These are phyloP conservation scores for Podospora conica DNA, from an alignment of 495 filamentous ascomycete genomes.

Conservation along the genomic window DNA sequence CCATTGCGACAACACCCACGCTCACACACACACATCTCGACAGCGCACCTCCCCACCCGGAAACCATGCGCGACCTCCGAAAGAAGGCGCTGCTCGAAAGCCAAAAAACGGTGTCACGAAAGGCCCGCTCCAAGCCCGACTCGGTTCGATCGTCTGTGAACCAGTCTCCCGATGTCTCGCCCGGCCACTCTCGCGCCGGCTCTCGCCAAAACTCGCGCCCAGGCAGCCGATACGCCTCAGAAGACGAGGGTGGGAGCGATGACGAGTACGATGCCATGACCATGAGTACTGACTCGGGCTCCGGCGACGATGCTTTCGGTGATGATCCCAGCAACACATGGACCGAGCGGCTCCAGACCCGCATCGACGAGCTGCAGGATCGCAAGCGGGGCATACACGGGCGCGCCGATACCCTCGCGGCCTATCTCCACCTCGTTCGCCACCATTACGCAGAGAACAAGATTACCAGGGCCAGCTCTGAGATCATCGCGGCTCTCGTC, in stretches of 20 bases:
- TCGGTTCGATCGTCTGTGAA: slow-evolving; percentile 53
- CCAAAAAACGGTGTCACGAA: slow-evolving; percentile 88
- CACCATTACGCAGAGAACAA: slow-evolving; percentile 66
- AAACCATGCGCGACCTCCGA: slow-evolving; percentile 67
- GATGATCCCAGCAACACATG: slow-evolving; percentile 50
- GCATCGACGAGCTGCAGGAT: slow-evolving; percentile 77
- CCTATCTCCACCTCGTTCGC: slow-evolving; percentile 67
- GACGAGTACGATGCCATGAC: slow-evolving; percentile 39
- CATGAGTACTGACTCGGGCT: slow-evolving; percentile 22
- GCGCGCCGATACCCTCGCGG: slow-evolving; percentile 63
- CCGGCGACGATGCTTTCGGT: slow-evolving; percentile 43
- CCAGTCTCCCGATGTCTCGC: slow-evolving; percentile 29
- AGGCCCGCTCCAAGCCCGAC: slow-evolving; percentile 67
- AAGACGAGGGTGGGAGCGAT: slow-evolving; percentile 70
- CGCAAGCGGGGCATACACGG: slow-evolving; percentile 79
- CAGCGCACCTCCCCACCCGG: not conserved
- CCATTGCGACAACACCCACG: not conserved
- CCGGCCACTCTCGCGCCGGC: slow-evolving; percentile 13
- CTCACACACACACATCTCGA: not conserved
- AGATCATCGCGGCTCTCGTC: slow-evolving; percentile 65
- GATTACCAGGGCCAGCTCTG: slow-evolving; percentile 52
- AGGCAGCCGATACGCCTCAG: slow-evolving; percentile 59
- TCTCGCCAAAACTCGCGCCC: slow-evolving; percentile 46
- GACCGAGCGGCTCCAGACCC: slow-evolving; percentile 60
- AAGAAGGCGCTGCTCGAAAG: slow-evolving; percentile 74